Percentiles rank a stretch among this genome's conserved stretches.
phyloP scores from a whole-genome alignment of 768 basidiomycete species.

The Paxillus involutus region DNA sequence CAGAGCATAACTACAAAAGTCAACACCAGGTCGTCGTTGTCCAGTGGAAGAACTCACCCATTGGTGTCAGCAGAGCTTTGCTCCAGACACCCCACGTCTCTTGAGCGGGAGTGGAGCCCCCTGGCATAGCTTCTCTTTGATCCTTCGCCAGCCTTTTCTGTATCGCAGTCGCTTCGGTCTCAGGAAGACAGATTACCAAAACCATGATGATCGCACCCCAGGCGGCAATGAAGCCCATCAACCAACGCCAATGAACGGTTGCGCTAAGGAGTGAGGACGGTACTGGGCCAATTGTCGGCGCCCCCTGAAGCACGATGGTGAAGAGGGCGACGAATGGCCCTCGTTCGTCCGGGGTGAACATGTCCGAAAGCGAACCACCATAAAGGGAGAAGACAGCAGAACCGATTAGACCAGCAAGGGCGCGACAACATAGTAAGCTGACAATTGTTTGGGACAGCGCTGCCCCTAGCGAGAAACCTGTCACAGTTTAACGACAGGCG shows the following conservation, averaged over 20 bases:
- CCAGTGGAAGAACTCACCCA: conserved; percentile 9
- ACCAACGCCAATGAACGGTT: conserved; percentile 24
- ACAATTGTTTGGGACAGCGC: conserved; percentile 18
- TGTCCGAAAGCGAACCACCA: conserved; percentile 24
- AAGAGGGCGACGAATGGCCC: conserved; percentile 22
- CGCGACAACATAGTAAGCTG: conserved; percentile 18
- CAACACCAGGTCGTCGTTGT: neutral
- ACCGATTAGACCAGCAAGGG: conserved; percentile 19
- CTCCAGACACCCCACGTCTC: conserved; percentile 9
- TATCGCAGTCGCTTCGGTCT: conserved; percentile 21
- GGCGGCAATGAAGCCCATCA: conserved; percentile 19
- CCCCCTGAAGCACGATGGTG: conserved; percentile 25
- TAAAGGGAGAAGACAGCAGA: conserved; percentile 22
- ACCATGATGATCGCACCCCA: conserved; percentile 20
- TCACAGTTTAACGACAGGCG: neutral
- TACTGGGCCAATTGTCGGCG: conserved; percentile 25
- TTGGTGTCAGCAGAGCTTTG: conserved; percentile 13
- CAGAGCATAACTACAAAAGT: conserved; percentile 20
- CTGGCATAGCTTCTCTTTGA: neutral
- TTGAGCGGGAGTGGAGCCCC: neutral
- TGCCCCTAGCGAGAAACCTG: conserved; percentile 20
- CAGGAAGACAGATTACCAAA: conserved; percentile 17
- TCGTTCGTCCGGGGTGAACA: conserved; percentile 25
- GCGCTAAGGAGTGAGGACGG: conserved; percentile 24
- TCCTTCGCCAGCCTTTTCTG: conserved; percentile 9